These are phyloP conservation scores for Puccinia horiana DNA, from an alignment of 1,284 basidiomycete species.

Conservation along the genomic window DNA sequence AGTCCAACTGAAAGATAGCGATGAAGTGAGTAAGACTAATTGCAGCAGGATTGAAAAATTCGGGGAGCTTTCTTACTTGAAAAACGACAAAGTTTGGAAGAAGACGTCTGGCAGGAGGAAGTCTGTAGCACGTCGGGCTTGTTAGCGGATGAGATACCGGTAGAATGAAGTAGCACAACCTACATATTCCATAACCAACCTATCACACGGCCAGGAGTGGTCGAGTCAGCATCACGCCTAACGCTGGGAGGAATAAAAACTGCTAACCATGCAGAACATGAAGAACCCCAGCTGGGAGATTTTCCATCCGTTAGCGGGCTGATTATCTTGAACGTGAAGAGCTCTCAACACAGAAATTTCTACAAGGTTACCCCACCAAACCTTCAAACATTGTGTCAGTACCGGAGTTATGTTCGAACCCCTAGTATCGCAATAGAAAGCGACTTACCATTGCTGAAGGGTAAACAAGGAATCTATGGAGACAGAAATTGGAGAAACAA, in stretches of 20 bases:
- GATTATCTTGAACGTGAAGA: conserved; percentile 32
- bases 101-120: conserved; percentile 45
- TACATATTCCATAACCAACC: conserved; percentile 47
- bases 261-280: conserved; percentile 17
- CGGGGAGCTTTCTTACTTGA: conserved; percentile 26
- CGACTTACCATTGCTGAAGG: conserved; percentile 40
- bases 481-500: neutral
- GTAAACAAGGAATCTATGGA: conserved; percentile 41
- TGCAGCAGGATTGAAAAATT: neutral
- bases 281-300: conserved; percentile 45
- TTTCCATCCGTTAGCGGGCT: conserved; percentile 44
- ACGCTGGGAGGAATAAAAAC: neutral
- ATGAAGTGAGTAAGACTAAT: neutral
- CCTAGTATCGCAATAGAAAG: neutral
- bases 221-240: neutral
- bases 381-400: neutral
- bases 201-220: neutral
- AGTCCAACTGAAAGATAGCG: conserved; percentile 20
- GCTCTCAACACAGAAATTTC: conserved; percentile 44
- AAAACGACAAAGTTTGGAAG: conserved; percentile 44
- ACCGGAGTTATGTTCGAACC: neutral
- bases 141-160: neutral
- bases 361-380: conserved; percentile 45
- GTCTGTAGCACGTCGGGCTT: neutral
- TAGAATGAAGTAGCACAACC: neutral